Evolutionary conservation across 202 grass and related monocot species (phyloP), one percentile per base, ranked within the genome.

Genomic region (Schoenoplectus tabernaemontani): DNA sequence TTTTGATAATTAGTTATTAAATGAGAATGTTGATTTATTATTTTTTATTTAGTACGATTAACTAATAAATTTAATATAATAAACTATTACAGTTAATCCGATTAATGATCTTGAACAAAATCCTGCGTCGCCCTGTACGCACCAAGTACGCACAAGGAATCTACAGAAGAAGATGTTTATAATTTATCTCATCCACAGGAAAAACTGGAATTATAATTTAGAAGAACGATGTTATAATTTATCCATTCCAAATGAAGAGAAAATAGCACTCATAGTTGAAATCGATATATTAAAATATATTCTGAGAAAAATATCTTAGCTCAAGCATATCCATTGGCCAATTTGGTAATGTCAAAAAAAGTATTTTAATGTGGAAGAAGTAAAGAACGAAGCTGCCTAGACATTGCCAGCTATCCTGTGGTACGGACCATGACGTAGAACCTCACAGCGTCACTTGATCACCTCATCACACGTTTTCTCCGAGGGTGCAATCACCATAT

Each of bases 381-480:
- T n/a, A n/a, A 48, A 79, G 64, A 48, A 42, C 7, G 78, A 80
- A 80, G 57, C 28, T 80, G 56, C 78, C 41, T 19, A 22, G 59
- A 53, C 22, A 80, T 80, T 65, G 37, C 57, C 78, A 36, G 59
- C 78, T 24, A 79, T n/a, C 3, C n/a, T 11, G 33, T 22, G n/a
- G 1, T 62, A 64, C 37, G 2, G n/a, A 33, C 0, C 44, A 75
- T 75, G 70, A 75, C 70, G 70, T 75, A 75, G 12, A 53, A 36
- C 3, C 3, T 23, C 0, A 4, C 9, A 54, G 6, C 70, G 70
- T 75, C 70, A 75, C 9, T 26, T 33, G 3, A 17, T 36, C 9
- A 19, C 70, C 70, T 75, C 43, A 75, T 34, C 15, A 75, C 33
- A 78, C 54, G 54, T 1, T 58, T 39, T 59, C 7, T 26, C 33